Conservation (phyloP, 2,329 filamentous ascomycete species). For the Colletotrichum sp. region DNA sequence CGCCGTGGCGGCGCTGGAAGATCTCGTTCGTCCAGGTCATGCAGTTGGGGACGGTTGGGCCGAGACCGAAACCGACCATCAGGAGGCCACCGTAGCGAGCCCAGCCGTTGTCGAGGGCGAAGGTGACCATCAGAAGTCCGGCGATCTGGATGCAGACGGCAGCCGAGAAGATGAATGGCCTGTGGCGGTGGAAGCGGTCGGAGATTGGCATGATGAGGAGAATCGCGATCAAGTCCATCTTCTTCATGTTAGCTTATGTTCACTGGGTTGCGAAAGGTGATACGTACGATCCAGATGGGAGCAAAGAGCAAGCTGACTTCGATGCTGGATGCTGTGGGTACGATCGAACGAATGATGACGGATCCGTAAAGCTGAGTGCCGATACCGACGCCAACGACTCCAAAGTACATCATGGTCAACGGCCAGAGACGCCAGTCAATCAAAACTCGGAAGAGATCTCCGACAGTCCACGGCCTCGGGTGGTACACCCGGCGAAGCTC, state of each 20-base stretch:
- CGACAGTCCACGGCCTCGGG: constrained; percentile 72
- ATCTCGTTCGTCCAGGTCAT: constrained; percentile 95
- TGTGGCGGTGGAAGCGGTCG: constrained; percentile 82
- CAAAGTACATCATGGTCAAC: constrained; percentile 89
- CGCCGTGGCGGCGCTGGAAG: constrained; percentile 87
- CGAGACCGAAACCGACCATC: constrained; percentile 88
- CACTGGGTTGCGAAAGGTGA: neutral
- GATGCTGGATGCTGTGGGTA: constrained; percentile 74
- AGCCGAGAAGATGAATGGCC: constrained; percentile 80
- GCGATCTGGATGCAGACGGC: constrained; percentile 81
- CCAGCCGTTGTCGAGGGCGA: constrained; percentile 75
- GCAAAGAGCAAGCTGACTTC: constrained; percentile 84
- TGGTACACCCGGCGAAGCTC: constrained; percentile 85
- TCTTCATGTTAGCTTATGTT: neutral
- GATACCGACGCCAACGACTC: constrained; percentile 90
- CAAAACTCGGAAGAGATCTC: constrained; percentile 73
- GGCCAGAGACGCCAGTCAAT: constrained; percentile 91
- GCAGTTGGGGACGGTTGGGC: constrained; percentile 88
- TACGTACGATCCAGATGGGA: constrained; percentile 86
- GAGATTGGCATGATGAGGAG: constrained; percentile 84
- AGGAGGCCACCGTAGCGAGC: constrained; percentile 87
- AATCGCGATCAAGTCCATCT: constrained; percentile 88
- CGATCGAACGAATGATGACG: constrained; percentile 82
- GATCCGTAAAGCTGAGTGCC: constrained; percentile 88
- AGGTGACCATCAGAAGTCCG: constrained; percentile 80